phyloP scores from a whole-genome alignment of 257 asterid genomes.

The Forsythia viridissima region DNA sequence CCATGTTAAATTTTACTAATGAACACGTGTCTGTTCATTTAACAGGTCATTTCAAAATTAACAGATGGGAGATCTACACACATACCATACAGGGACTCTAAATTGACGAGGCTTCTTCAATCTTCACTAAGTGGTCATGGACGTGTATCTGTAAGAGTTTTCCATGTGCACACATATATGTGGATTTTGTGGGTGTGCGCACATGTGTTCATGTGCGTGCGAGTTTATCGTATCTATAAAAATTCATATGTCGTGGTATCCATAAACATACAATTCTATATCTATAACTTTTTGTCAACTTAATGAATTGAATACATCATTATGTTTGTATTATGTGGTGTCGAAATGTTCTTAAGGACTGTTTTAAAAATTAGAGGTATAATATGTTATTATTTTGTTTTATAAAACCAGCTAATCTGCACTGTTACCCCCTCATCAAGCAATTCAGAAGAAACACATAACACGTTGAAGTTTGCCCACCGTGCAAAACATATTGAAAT shows the following conservation, averaged over 20 bases:
- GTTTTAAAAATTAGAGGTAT: neutral
- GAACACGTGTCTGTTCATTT: constrained; percentile 32
- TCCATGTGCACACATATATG: neutral
- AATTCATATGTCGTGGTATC: neutral
- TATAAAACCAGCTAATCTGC: constrained; percentile 76
- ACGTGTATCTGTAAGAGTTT: constrained; percentile 86
- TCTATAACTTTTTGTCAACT: constrained; percentile 1
- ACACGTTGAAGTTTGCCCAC: constrained; percentile 97
- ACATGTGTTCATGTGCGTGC: neutral
- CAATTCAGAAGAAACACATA: constrained; percentile 97
- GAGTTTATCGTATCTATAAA: neutral
- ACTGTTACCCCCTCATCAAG: constrained; percentile 95
- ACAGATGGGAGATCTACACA: constrained; percentile 91
- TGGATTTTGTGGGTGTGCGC: neutral
- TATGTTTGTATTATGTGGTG: constrained; percentile 10
- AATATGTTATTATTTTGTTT: constrained; percentile 20
- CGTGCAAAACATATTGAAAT: constrained; percentile 98
- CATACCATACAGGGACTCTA: constrained; percentile 93
- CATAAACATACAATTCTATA: neutral
- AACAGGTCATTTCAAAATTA: constrained; percentile 91
- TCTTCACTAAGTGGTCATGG: constrained; percentile 97
- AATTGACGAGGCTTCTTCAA: constrained; percentile 98
- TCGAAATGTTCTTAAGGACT: constrained; percentile 3
- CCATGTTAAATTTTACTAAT: constrained; percentile 21
- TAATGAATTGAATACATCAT: constrained; percentile 7